phyloP scores from a whole-genome alignment of 2,329 filamentous ascomycete genomes.

The Colletotrichum filicis region DNA sequence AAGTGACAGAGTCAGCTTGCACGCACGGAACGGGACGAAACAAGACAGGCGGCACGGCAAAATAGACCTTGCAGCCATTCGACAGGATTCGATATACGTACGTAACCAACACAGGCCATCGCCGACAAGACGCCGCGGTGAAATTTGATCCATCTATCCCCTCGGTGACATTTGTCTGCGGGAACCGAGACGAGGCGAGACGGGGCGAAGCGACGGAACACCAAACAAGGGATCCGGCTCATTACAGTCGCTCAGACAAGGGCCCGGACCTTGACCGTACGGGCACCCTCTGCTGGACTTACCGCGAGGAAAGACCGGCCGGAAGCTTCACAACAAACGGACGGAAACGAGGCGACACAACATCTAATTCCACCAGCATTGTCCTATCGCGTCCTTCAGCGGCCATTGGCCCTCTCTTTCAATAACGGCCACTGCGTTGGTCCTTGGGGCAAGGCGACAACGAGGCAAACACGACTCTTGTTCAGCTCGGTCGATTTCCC shows the following conservation, averaged over 20 bases:
- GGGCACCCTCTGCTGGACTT: neutral
- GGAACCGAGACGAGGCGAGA: slow-evolving; percentile 22
- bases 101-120: slow-evolving; percentile 8
- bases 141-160: slow-evolving; percentile 24
- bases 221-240: neutral
- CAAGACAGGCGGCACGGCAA: neutral
- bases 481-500: neutral
- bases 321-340: neutral
- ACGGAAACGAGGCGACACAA: neutral
- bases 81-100: slow-evolving; percentile 2
- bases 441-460: neutral
- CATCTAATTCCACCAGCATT: neutral
- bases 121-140: slow-evolving; percentile 27
- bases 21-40: neutral
- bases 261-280: neutral
- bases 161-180: slow-evolving; percentile 23
- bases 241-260: neutral
- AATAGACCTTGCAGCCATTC: neutral
- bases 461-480: slow-evolving; percentile 8
- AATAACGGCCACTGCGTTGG: neutral
- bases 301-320: neutral
- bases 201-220: slow-evolving; percentile 22
- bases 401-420: neutral
- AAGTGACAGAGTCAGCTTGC: neutral
- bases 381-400: neutral